phyloP scores from a whole-genome alignment of 1,284 basidiomycete genomes.

The Cerrena zonata region DNA sequence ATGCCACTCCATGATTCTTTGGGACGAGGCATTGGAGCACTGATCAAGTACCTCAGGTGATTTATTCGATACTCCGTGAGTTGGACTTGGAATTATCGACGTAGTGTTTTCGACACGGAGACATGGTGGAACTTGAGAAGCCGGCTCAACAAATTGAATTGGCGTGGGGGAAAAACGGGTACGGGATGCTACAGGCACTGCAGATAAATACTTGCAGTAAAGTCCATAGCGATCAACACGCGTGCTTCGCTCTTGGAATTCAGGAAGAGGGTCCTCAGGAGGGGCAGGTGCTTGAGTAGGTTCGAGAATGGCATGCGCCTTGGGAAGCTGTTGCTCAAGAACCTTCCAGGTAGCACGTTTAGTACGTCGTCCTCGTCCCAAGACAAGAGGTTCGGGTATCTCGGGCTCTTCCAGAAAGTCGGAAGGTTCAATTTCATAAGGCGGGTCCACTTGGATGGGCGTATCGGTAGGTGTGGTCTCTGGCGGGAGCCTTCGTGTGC shows the following conservation, averaged over 20 bases:
- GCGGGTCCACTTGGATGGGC: too few relatives aligned
- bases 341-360: neutral
- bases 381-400: too few relatives aligned
- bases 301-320: neutral
- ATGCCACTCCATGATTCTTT: slow-evolving; percentile 22
- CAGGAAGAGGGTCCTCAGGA: neutral
- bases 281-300: neutral
- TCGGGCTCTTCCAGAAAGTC: too few relatives aligned
- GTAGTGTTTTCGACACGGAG: too few relatives aligned
- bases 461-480: too few relatives aligned
- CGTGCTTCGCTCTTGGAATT: neutral
- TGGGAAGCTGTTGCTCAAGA: neutral
- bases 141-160: neutral
- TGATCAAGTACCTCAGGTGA: neutral
- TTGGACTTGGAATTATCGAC: neutral
- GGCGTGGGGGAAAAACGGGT: neutral
- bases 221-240: neutral
- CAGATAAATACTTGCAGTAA: neutral
- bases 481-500: too few relatives aligned
- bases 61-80: neutral
- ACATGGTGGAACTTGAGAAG: neutral
- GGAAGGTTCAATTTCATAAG: too few relatives aligned
- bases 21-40: slow-evolving; percentile 13
- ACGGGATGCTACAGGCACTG: neutral
- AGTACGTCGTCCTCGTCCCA: too few relatives aligned